Percentiles rank a stretch among this genome's conserved stretches.
Evolutionary conservation across 1,284 basidiomycete genomes (phyloP).

Genomic region (Ganoderma sp.): DNA sequence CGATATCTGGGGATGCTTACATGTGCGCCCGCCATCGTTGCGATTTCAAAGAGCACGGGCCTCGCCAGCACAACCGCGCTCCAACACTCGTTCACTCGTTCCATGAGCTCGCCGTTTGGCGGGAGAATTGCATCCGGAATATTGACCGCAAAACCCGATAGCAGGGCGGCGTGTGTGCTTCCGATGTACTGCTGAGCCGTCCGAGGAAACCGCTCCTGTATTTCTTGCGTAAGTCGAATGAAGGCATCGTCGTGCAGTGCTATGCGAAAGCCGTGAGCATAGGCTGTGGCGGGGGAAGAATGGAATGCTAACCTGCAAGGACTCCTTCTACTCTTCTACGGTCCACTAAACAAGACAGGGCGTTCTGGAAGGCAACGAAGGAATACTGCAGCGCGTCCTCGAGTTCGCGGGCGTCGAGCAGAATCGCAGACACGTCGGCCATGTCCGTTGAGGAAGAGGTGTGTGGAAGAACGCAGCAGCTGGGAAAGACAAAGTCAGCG

Average conservation of each 20-base stretch:
- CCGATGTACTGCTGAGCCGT: not conserved
- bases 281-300: not conserved
- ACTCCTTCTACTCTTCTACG: not conserved
- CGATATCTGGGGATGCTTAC: not conserved
- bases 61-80: slow-evolving; percentile 3
- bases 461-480: not conserved
- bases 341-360: not conserved
- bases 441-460: not conserved
- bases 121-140: not conserved
- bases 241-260: not conserved
- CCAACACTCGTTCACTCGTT: not conserved
- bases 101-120: not conserved
- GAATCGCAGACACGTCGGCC: not conserved
- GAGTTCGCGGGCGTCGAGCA: not conserved
- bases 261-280: not conserved
- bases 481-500: not conserved
- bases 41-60: not conserved
- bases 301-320: not conserved
- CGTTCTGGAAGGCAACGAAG: not conserved
- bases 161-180: not conserved
- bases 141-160: not conserved
- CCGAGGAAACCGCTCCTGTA: not conserved
- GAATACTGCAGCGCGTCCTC: not conserved
- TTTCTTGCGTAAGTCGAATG: not conserved
- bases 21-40: not conserved